These are phyloP conservation scores for Hamamelis virginiana DNA, from an alignment of 164 flowering plant species.

Conservation along the genomic window DNA sequence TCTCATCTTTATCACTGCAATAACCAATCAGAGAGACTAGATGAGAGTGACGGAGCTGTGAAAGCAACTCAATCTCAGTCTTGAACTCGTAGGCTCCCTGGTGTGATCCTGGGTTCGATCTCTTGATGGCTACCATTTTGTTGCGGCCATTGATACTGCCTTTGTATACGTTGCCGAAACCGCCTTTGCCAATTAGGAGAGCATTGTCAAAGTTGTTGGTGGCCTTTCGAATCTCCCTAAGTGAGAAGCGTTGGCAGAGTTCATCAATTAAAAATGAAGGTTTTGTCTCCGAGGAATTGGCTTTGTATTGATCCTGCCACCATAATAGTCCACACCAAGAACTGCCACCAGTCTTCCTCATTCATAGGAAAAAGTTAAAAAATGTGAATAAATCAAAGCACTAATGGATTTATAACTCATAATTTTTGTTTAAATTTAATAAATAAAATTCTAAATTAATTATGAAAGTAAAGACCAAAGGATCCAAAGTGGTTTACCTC, in stretches of 20 bases:
- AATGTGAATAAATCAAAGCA: too few species aligned
- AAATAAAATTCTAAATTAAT: too few species aligned
- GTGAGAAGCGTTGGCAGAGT: constrained; percentile 21
- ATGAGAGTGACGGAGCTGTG: constrained; percentile 31
- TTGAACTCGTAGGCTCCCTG: constrained; percentile 28
- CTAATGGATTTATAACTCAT: too few species aligned
- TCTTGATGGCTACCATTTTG: constrained; percentile 27
- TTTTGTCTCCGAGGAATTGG: neutral
- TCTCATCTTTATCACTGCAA: constrained; percentile 24
- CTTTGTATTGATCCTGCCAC: too few species aligned
- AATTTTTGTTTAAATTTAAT: too few species aligned
- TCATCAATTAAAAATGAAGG: neutral
- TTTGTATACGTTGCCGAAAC: constrained; percentile 36
- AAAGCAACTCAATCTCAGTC: constrained; percentile 32
- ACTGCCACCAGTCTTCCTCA: too few species aligned
- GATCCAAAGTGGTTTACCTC: too few species aligned
- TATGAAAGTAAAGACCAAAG: too few species aligned
- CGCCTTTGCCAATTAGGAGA: constrained; percentile 32
- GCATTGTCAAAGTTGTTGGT: constrained; percentile 22
- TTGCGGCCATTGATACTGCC: constrained; percentile 24
- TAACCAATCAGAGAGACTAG: constrained; percentile 38
- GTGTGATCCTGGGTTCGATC: constrained; percentile 16
- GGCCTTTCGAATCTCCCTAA: constrained; percentile 24
- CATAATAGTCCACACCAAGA: too few species aligned
- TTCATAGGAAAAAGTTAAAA: too few species aligned